Base-by-base conservation (phyloP, 1,284 basidiomycete genomes). In the Butyriboletus appendiculatus region DNA sequence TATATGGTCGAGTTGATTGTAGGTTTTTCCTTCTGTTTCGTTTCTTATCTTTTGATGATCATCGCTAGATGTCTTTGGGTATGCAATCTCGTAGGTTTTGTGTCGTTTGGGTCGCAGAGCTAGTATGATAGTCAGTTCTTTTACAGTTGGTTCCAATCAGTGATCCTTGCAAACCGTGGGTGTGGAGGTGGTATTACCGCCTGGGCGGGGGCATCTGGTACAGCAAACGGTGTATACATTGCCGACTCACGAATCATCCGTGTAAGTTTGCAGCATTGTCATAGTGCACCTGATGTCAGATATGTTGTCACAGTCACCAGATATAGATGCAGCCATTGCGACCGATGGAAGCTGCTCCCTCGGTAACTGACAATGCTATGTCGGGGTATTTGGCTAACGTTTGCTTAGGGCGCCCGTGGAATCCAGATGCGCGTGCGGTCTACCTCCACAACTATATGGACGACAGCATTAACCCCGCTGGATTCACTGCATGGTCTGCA, bases 1-100 rank as follows among this genome's bases (percentile, higher is more conserved):
- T 88, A 39, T 82, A 74, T 51, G 86, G 86, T 5, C 73, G 81
- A 61, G 85, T 81, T 4, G 86, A 88, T 62, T 87, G 84, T 83
- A 60, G 61, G 80, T 67, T 16, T 46, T 37, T 35, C 8, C 20
- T 30, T 45, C 15, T 18, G n/a, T 50, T 9, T 2, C 77, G 28
- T 54, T 40, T 38, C 18, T 32, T 11, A 33, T 34, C 24, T 24
- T 28, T 32, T 46, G 28, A 30, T 30, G 39, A 6, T 34, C 62
- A 54, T 63, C 53, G 12, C 57, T 60, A 84, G 81, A 80, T 64
- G 38, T 85, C 30, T 83, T 84, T 53, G 83, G 83, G 3, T 79
- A 72, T 60, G 83, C 84, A 1, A 82, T 75, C 2, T 80, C 81
- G 79, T 85, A 63, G 49, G 80, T 46, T 12, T 9, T 37, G 46